Percentiles rank a stretch among this genome's conserved stretches.
Evolutionary conservation across 805 yeast species (phyloP).

Genomic region (Vanderwaltozyma verrucispora): DNA sequence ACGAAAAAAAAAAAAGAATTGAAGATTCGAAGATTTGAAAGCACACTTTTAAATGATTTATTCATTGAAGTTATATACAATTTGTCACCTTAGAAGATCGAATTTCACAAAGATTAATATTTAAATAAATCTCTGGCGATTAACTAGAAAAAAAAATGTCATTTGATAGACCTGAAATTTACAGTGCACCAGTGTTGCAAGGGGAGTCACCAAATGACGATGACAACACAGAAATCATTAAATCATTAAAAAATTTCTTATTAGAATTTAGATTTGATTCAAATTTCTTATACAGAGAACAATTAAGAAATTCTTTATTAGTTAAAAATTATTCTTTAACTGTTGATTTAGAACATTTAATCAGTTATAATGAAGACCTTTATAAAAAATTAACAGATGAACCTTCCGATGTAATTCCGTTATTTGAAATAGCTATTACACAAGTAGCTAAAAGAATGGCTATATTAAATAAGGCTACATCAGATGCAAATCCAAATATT

Average conservation of each 20-base stretch:
- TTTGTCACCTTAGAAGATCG: background rate
- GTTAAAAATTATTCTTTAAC: slow-evolving; percentile 62
- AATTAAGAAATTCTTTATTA: slow-evolving; percentile 75
- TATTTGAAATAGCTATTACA: slow-evolving; percentile 74
- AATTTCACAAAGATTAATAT: too few species aligned
- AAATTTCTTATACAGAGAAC: slow-evolving; percentile 81
- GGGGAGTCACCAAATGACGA: slow-evolving; percentile 63
- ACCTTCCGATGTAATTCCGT: slow-evolving; percentile 79
- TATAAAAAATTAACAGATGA: slow-evolving; percentile 77
- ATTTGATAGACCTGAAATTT: slow-evolving; percentile 61
- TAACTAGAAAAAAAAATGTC: slow-evolving; percentile 36
- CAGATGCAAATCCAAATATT: slow-evolving; percentile 5
- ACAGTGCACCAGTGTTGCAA: slow-evolving; percentile 76
- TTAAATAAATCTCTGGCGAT: too few species aligned
- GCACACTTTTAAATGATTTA: background rate
- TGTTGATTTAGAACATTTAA: slow-evolving; percentile 75
- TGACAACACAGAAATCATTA: slow-evolving; percentile 55
- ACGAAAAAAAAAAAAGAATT: background rate
- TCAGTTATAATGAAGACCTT: slow-evolving; percentile 80
- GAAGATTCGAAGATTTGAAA: background rate
- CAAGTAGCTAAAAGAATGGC: slow-evolving; percentile 72
- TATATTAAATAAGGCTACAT: slow-evolving; percentile 25
- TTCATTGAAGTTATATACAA: background rate
- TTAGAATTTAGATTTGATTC: slow-evolving; percentile 77
- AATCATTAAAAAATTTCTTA: slow-evolving; percentile 71